Evolutionary conservation across 164 flowering plant species (phyloP), one percentile per base, ranked within the genome.

Genomic region (grape (Vitis vinifera)): DNA sequence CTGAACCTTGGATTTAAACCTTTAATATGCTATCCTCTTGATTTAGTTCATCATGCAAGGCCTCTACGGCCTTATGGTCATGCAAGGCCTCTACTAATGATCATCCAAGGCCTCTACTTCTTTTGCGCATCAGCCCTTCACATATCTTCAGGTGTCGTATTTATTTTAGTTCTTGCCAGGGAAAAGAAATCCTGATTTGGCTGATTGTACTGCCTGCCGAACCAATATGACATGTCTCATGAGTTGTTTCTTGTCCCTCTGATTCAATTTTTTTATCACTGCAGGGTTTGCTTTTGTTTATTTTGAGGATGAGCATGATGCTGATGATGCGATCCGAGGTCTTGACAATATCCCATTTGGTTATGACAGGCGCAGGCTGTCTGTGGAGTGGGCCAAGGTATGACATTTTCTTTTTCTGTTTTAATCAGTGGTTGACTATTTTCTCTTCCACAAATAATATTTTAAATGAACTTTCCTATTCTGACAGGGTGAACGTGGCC

Each of bases 261-360:
- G 57, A 75, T 44, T 37, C 0, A 6, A 3, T 17, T 56, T 16
- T 65, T 62, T 12, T 60, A 14, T 65, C 71, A 31, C 62, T 81
- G 77, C 85, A 95, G 99, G 99, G 11, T 95, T 83, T 90, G 98
- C 99, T 52, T 95, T 95, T 87, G 96, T 93, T 49, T 93, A 91
- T 72, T 91, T 91, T 82, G 91, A 87, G 68, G 96, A 95, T 75
- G 97, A 95, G 63, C 94, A 88, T 68, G 99, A 95, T 86, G 99
- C 97, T 66, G 88, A 82, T 59, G 98, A 89, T 81, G 97, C 99
- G 23, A 93, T 95, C 61, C 91, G 85, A 10, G 84, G 80, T 37
- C 84, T 93, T 67, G 97, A 95, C 72, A 85, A 84, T 69, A 58
- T 59, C 7, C 88, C 94, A 49, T 95, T 95, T 82, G 98, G 99